Percentiles rank a stretch among this genome's conserved stretches.
Evolutionary conservation across 225 moss, liverwort and hornwort genomes (phyloP).

Genomic region (Sphagnum contortum): DNA sequence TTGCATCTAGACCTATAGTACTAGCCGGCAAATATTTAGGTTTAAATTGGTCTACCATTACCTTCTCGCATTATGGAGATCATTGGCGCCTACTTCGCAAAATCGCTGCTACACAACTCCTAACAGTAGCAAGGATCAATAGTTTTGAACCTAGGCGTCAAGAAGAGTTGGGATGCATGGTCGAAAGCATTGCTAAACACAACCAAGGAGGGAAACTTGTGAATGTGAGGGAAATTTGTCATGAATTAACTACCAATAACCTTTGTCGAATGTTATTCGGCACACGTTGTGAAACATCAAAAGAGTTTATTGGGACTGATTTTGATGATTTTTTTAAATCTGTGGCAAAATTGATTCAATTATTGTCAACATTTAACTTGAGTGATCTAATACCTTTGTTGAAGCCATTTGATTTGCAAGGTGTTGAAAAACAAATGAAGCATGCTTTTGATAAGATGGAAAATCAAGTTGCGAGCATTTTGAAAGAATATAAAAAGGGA

Average conservation of each 20-base stretch:
- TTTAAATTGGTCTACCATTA: too few relatives aligned
- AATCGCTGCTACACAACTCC: too few relatives aligned
- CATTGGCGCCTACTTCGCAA: too few relatives aligned
- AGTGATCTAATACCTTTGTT: neutral
- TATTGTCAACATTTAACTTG: neutral
- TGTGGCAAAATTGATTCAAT: neutral
- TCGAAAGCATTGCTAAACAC: neutral
- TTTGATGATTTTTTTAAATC: neutral
- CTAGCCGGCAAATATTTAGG: too few relatives aligned
- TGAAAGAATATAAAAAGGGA: neutral
- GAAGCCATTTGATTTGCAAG: constrained; percentile 2
- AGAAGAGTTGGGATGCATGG: too few relatives aligned
- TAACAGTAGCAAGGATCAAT: too few relatives aligned
- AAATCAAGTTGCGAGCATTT: neutral
- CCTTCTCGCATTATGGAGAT: too few relatives aligned
- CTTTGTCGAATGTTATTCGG: neutral
- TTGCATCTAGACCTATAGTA: too few relatives aligned
- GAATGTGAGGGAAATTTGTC: neutral
- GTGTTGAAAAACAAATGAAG: neutral
- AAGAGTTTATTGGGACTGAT: neutral
- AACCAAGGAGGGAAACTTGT: neutral
- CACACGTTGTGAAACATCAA: neutral
- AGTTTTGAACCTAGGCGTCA: too few relatives aligned
- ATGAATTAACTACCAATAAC: neutral
- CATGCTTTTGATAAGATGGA: neutral